Evolutionary conservation across 192 early-diverging fungal genomes (phyloP).

Genomic region (Thoreauomyces humboldtii): DNA sequence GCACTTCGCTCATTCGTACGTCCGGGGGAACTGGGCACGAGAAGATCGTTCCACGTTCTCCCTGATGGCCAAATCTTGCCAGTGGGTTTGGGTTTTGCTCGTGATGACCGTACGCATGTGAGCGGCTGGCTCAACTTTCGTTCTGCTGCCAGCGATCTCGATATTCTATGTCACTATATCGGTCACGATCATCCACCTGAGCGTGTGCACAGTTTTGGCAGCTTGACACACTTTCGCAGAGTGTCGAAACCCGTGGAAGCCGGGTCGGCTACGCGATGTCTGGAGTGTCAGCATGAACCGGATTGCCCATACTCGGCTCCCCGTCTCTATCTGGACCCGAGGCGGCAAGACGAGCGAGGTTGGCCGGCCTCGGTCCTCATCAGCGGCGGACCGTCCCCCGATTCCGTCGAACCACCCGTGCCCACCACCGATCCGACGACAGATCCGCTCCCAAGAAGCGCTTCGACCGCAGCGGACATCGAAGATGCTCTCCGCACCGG

Average conservation of each 20-base stretch:
- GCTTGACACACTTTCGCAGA: conserved; percentile 55
- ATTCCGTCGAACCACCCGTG: background rate
- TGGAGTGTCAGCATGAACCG: conserved; percentile 51
- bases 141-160: conserved; percentile 55
- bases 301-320: conserved; percentile 63
- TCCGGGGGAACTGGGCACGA: conserved; percentile 65
- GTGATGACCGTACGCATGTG: background rate
- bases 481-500: conserved; percentile 51
- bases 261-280: conserved; percentile 52
- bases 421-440: background rate
- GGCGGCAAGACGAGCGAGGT: conserved; percentile 31
- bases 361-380: conserved; percentile 61
- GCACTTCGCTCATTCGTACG: conserved; percentile 66
- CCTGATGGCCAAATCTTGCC: conserved; percentile 57
- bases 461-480: conserved; percentile 36
- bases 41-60: conserved; percentile 55
- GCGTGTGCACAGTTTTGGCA: conserved; percentile 57
- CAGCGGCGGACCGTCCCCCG: conserved; percentile 34
- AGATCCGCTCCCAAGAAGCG: background rate
- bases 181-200: conserved; percentile 26
- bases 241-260: conserved; percentile 57
- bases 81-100: conserved; percentile 26
- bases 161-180: conserved; percentile 47
- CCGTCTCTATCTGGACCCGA: conserved; percentile 48
- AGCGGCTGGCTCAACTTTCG: background rate